Evolutionary conservation across 257 asterid species (phyloP), one percentile per base, ranked within the genome.

Genomic region (Solanum clarkiae): DNA sequence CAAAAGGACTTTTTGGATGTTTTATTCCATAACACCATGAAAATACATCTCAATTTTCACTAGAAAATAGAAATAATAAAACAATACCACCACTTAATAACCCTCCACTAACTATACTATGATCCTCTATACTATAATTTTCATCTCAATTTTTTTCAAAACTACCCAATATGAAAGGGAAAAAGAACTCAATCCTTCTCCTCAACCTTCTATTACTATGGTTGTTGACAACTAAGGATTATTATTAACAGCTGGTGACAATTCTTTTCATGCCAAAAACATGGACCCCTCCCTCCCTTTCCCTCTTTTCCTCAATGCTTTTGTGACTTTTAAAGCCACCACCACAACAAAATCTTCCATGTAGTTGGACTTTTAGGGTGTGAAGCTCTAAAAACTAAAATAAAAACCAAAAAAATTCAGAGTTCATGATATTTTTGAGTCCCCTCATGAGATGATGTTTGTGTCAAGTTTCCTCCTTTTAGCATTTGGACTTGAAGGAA

Each of bases 381-480:
- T 36, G 44, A 65, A 75, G 45, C 62, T 49, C 62, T 51, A 47
- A 26, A 77, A 22, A 22, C 15, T 14, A 8, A 22, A 47, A 60
- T 8, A 51, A 77, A 26, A 24, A 26, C 2, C 26, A 3, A 1
- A 13, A 71, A 51, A 77, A 13, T 26, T 65, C 3, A 22, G 42
- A 26, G 32, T 83, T 66, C 9, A 65, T 68, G n/a, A 57, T 66
- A 4, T 10, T 17, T 18, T 60, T 45, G 8, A 20, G 18, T 60
- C 81, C 75, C 44, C 42, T 44, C 81, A 68, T 51, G 81, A 16
- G 16, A 77, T 29, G 85, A 24, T 51, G 45, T 60, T 69, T 54
- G 85, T 88, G 86, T 91, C 90, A 85, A 92, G 84, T 85, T 86
- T 93, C 90, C 93, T 92, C 93, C 92, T 91, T 89, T 94, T 93